Percentiles rank a stretch among this genome's conserved stretches.
These are phyloP conservation scores for Spathaspora arborariae DNA, from an alignment of 805 yeast species.

Conservation along the genomic window DNA sequence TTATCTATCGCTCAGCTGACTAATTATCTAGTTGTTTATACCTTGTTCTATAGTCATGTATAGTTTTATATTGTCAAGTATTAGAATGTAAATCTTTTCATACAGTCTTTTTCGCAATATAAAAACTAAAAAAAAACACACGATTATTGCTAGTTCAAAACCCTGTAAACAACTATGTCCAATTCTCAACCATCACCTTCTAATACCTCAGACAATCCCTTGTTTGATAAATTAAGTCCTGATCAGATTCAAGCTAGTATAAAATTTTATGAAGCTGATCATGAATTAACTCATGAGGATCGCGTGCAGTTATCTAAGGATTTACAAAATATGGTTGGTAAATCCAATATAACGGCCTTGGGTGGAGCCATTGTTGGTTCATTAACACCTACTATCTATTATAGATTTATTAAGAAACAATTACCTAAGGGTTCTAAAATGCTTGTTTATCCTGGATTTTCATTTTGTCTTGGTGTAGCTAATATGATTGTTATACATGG, in stretches of 20 bases:
- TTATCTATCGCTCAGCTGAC: too few relatives aligned
- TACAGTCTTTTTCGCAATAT: too few relatives aligned
- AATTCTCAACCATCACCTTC: not conserved
- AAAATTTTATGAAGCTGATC: slow-evolving; percentile 40
- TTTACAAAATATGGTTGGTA: slow-evolving; percentile 21
- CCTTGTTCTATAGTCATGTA: too few relatives aligned
- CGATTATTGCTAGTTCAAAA: too few relatives aligned
- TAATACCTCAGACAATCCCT: not conserved
- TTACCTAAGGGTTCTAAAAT: slow-evolving; percentile 3
- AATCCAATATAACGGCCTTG: slow-evolving; percentile 23
- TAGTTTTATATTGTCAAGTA: too few relatives aligned
- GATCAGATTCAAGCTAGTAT: slow-evolving; percentile 36
- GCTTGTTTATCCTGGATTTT: slow-evolving; percentile 30
- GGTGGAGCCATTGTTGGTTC: slow-evolving; percentile 24
- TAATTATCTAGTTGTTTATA: not conserved
- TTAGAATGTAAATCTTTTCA: too few relatives aligned
- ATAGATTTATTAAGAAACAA: slow-evolving; percentile 9
- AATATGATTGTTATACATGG: slow-evolving; percentile 16
- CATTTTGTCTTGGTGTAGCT: slow-evolving; percentile 28
- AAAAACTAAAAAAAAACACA: too few relatives aligned
- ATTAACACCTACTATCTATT: slow-evolving; percentile 27
- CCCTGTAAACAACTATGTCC: not conserved
- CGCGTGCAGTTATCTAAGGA: slow-evolving; percentile 28
- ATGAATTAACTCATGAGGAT: slow-evolving; percentile 26
- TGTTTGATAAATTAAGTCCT: slow-evolving; percentile 21